Conservation (phyloP, 1,284 basidiomycete genomes). For the Sphaerobolus stellatus region DNA sequence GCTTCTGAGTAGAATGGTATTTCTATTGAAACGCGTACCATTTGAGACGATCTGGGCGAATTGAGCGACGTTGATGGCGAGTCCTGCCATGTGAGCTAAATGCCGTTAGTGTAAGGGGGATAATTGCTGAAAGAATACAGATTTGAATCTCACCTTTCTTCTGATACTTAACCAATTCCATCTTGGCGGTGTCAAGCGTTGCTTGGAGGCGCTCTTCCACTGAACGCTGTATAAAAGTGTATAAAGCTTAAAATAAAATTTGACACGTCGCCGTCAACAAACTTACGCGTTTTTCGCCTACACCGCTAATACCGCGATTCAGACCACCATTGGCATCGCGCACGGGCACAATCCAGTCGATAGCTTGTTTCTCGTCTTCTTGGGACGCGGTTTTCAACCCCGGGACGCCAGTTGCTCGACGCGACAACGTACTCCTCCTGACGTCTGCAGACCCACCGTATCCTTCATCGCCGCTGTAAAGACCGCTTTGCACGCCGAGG, state of each 20-base stretch:
- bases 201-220: background rate
- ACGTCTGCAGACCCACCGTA: no score
- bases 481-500: no score
- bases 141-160: slow-evolving; percentile 1
- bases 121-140: background rate
- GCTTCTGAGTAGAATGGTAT: background rate
- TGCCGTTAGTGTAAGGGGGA: background rate
- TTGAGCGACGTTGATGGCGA: slow-evolving; percentile 4
- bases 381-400: no score
- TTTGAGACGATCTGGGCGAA: slow-evolving; percentile 10
- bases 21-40: background rate
- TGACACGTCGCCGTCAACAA: background rate
- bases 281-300: background rate
- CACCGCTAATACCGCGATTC: background rate
- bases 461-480: no score
- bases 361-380: slow-evolving; percentile 1
- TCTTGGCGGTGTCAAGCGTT: slow-evolving; percentile 2
- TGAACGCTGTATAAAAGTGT: background rate
- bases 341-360: slow-evolving; percentile 9
- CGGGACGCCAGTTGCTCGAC: no score
- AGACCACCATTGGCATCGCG: background rate
- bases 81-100: slow-evolving; percentile 1
- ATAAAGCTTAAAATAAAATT: background rate
- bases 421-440: no score
- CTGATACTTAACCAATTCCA: slow-evolving; percentile 1